These are phyloP conservation scores for Colletotrichum sp. DNA, from an alignment of 2,329 filamentous ascomycete genomes.

Conservation along the genomic window DNA sequence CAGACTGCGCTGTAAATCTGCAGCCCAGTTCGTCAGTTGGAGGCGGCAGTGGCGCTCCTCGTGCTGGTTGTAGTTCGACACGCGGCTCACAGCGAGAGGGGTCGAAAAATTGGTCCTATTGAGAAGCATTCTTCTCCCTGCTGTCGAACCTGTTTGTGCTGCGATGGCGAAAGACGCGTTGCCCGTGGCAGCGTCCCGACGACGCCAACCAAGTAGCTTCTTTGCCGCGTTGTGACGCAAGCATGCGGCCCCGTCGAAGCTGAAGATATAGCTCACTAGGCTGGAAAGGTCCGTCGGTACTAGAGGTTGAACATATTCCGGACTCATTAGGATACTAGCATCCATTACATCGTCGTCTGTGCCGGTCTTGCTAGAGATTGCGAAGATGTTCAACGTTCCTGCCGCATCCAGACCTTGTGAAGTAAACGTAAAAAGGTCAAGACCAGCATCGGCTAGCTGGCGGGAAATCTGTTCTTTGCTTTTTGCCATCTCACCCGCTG, in stretches of 20 bases:
- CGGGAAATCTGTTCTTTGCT: conserved; percentile 65
- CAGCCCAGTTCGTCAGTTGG: conserved; percentile 82
- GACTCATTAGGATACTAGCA: conserved; percentile 90
- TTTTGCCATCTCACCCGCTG: conserved; percentile 56
- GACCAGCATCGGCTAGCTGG: conserved; percentile 60
- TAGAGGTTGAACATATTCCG: conserved; percentile 85
- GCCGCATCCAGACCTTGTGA: conserved; percentile 32
- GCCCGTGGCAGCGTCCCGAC: conserved; percentile 20
- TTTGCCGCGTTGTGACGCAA: conserved; percentile 82
- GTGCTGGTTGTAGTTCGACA: conserved; percentile 28
- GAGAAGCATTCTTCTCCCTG: conserved; percentile 46
- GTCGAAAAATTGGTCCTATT: conserved; percentile 27
- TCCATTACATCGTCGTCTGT: conserved; percentile 86
- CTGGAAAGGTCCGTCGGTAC: conserved; percentile 73
- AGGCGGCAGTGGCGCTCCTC: conserved; percentile 49
- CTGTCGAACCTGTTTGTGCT: background rate
- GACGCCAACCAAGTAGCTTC: conserved; percentile 78
- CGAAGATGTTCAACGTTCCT: conserved; percentile 61
- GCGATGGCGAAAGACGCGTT: conserved; percentile 29
- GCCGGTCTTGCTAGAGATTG: conserved; percentile 76
- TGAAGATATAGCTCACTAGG: conserved; percentile 78
- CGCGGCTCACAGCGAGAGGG: background rate
- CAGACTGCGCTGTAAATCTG: conserved; percentile 78
- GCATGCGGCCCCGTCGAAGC: conserved; percentile 78
- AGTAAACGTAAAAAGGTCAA: conserved; percentile 73